These are phyloP conservation scores for Daldinia caldariorum DNA, from an alignment of 495 filamentous ascomycete genomes.

Conservation along the genomic window DNA sequence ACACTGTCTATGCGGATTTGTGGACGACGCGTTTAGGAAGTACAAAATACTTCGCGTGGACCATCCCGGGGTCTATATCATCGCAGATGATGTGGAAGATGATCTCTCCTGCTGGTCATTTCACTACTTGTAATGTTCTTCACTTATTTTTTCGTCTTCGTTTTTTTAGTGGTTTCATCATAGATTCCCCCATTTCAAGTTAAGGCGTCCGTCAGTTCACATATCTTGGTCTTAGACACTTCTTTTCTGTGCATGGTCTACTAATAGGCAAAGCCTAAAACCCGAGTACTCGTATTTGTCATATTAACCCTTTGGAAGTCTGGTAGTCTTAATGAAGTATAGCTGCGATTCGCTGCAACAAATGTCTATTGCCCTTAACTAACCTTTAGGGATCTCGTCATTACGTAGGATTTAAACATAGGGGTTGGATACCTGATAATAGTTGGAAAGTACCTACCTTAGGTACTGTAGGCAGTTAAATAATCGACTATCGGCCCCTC, in stretches of 20 bases:
- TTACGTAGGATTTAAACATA: background rate
- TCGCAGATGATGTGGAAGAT: slow-evolving; percentile 44
- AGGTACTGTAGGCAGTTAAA: no score
- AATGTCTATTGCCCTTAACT: background rate
- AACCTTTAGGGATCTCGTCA: background rate
- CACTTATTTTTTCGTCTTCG: slow-evolving; percentile 44
- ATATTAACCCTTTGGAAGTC: background rate
- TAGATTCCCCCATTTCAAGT: slow-evolving; percentile 51
- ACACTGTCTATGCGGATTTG: slow-evolving; percentile 38
- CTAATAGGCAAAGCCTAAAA: background rate
- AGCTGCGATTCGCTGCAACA: background rate
- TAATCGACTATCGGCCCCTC: background rate
- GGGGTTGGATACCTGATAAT: background rate
- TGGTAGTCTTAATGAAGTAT: background rate
- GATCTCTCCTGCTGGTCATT: slow-evolving; percentile 48
- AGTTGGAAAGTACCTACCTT: no score
- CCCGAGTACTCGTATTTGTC: background rate
- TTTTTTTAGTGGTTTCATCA: slow-evolving; percentile 47
- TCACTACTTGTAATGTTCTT: slow-evolving; percentile 53
- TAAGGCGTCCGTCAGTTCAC: slow-evolving; percentile 49
- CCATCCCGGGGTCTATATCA: slow-evolving; percentile 37
- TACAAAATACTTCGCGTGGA: slow-evolving; percentile 37
- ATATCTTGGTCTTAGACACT: slow-evolving; percentile 25
- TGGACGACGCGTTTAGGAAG: slow-evolving; percentile 38
- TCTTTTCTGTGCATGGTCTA: slow-evolving; percentile 26